Conservation (phyloP, 73 alveolate genomes). For the Stentor coeruleus region DNA sequence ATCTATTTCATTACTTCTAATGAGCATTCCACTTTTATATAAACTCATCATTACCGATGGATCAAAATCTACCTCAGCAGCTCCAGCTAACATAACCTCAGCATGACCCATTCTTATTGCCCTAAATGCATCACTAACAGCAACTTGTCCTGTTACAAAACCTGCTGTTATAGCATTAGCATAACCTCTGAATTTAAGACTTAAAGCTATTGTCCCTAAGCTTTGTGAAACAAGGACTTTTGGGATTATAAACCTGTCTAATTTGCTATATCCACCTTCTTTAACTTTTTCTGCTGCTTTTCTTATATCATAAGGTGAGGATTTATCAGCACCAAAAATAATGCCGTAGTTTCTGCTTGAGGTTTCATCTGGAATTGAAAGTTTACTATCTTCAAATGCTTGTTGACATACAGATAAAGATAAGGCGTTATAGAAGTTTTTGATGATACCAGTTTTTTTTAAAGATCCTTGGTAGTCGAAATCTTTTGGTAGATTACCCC, state of each 20-base stretch:
- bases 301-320: conserved; percentile 36
- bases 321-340: conserved; percentile 39
- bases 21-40: conserved; percentile 2
- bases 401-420: background rate
- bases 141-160: background rate
- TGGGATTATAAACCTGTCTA: conserved; percentile 34
- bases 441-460: background rate
- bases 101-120: background rate
- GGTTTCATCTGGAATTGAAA: background rate
- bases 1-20: background rate
- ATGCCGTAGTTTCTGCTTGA: conserved; percentile 24
- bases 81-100: conserved; percentile 23
- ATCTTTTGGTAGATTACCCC: background rate
- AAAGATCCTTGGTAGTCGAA: background rate
- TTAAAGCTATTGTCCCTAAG: background rate
- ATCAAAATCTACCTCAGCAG: conserved; percentile 17
- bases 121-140: conserved; percentile 21
- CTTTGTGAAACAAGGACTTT: background rate
- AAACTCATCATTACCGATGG: conserved; percentile 10
- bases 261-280: conserved; percentile 34
- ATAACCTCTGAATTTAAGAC: background rate
- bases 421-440: background rate
- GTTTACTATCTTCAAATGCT: conserved; percentile 44
- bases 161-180: conserved; percentile 6
- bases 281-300: conserved; percentile 29